Conservation (phyloP, 2,329 filamentous ascomycete species). For the Hypoxylon sp. region DNA sequence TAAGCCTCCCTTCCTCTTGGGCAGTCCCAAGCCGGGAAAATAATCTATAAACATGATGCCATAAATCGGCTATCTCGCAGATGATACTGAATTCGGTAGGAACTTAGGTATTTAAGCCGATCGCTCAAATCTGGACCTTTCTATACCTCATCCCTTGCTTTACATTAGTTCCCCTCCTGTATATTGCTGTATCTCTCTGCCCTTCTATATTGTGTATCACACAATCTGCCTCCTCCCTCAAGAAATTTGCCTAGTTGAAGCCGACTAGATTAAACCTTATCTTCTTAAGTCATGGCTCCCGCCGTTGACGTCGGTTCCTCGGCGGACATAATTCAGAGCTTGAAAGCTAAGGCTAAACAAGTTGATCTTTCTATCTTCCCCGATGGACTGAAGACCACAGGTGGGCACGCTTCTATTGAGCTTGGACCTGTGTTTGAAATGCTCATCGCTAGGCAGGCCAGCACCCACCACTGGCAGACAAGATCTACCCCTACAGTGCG, state of each 20-base stretch:
- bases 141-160: conserved; percentile 30
- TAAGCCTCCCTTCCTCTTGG: conserved; percentile 4
- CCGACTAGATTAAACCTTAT: conserved; percentile 17
- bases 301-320: conserved; percentile 43
- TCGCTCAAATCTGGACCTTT: conserved; percentile 21
- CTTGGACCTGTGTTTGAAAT: neutral
- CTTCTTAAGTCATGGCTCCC: conserved; percentile 44
- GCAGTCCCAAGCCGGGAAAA: conserved; percentile 12
- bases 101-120: conserved; percentile 35
- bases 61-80: conserved; percentile 38
- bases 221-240: conserved; percentile 5
- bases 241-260: conserved; percentile 10
- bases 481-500: conserved; percentile 70
- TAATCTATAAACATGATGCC: conserved; percentile 24
- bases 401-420: conserved; percentile 31
- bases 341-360: conserved; percentile 43
- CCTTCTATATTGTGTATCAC: conserved; percentile 17
- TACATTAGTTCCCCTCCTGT: conserved; percentile 12
- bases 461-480: conserved; percentile 71
- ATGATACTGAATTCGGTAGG: conserved; percentile 19
- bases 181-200: neutral
- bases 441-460: conserved; percentile 62
- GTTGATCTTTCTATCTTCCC: conserved; percentile 64
- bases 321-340: conserved; percentile 38
- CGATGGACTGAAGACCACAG: conserved; percentile 70